Percentiles rank a stretch among this genome's conserved stretches.
phyloP scores from a whole-genome alignment of 352 stramenopile species.

The Phytophthora niederhauseri region DNA sequence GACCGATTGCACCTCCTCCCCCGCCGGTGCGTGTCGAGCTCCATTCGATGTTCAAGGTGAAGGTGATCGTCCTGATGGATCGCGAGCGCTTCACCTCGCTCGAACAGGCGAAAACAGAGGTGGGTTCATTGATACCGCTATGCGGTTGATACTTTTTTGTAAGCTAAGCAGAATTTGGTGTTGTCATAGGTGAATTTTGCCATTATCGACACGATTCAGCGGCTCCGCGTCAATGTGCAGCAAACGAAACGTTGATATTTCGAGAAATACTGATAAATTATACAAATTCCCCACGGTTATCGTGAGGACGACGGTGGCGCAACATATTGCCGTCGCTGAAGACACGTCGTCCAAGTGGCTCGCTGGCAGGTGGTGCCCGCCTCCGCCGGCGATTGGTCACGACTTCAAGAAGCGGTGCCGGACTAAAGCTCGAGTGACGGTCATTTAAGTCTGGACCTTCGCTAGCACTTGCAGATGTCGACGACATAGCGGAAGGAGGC shows the following conservation, averaged over 20 bases:
- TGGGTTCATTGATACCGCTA: conserved; percentile 21
- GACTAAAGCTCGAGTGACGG: conserved; percentile 22
- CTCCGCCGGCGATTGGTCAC: conserved; percentile 11
- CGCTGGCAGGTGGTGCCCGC: conserved; percentile 35
- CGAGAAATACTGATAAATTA: conserved; percentile 13
- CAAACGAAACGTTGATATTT: conserved; percentile 29
- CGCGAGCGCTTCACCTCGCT: conserved; percentile 54
- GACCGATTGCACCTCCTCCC: conserved; percentile 32
- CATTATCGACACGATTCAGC: conserved; percentile 65
- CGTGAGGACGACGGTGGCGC: conserved; percentile 29
- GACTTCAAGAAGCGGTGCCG: conserved; percentile 19
- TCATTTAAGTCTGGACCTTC: conserved; percentile 14
- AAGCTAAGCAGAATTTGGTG: background rate
- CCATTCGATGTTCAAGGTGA: conserved; percentile 63
- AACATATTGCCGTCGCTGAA: conserved; percentile 33
- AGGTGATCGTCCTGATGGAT: conserved; percentile 66
- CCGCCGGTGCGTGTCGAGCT: conserved; percentile 49
- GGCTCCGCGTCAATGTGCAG: conserved; percentile 37
- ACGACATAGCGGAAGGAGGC: conserved; percentile 8
- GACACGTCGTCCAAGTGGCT: conserved; percentile 29
- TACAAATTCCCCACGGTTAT: conserved; percentile 17
- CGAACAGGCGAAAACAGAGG: conserved; percentile 69
- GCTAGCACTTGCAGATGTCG: conserved; percentile 3
- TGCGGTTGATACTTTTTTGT: background rate
- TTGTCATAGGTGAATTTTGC: conserved; percentile 42